Base-by-base conservation (phyloP, 2,329 filamentous ascomycete species). In the Rhinocladiella mackenziei region DNA sequence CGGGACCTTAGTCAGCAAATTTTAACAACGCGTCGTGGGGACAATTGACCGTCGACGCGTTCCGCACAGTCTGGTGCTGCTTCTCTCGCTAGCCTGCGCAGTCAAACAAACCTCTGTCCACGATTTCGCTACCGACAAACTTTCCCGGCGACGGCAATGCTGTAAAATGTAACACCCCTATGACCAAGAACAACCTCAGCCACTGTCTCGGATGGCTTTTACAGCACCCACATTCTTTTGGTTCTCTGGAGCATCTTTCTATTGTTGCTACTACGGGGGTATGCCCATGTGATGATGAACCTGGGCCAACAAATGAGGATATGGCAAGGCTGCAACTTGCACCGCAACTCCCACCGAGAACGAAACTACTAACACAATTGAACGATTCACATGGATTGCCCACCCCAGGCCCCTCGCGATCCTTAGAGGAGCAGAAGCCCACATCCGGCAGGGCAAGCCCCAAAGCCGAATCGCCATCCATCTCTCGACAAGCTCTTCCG, bases 151-250 rank as follows among this genome's bases (percentile, higher is more conserved):
- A 37, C 22, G 17, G 14, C 11, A 17, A 19, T 39, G 35, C 26
- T 39, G 28, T 43, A 47, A 41, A 9, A 53, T 53, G 50, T 19
- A 37, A 40, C 46, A 43, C 31, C 64, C 63, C 61, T 65, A 73
- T 73, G 70, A 72, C 70, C 60, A 71, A 63, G 56, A 65, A 69
- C 60, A 73, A 73, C 54, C 53, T 73, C 40, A 57, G 59, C 39
- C 55, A 60, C 54, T 68, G 71, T 59, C 62, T 73, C 45, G 60
- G 64, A 61, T 73, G 70, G 70, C 66, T 73, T 45, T 52, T 73
- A 52, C 62, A 53, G 37, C 44, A 53, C 61, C 45, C 65, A 62
- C 61, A 63, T 62, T 56, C 62, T 36, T 50, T 55, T 50, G 48
- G 45, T 29, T 42, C 38, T 29, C 42, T 56, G 26, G 45, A 50